These are phyloP conservation scores for Trichomonascus vanleenenianus DNA, from an alignment of 805 yeast genomes.

Conservation along the genomic window DNA sequence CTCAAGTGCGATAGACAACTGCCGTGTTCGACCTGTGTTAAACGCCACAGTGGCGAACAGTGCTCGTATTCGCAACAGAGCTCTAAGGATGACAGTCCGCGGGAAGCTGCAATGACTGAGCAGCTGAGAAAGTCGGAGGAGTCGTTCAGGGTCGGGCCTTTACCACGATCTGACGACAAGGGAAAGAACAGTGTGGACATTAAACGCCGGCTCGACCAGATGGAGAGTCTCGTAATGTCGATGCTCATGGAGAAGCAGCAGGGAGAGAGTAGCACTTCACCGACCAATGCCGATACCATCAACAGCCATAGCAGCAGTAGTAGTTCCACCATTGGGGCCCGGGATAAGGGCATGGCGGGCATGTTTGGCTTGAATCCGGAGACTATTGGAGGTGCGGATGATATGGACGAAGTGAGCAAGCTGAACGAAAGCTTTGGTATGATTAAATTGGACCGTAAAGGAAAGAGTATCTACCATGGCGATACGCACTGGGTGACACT, in stretches of 20 bases:
- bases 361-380: neutral
- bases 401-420: slow-evolving; percentile 7
- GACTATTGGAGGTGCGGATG: neutral
- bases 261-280: too few relatives aligned
- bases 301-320: neutral
- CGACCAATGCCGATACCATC: neutral
- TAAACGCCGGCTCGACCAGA: slow-evolving; percentile 22
- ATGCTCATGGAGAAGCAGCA: slow-evolving; percentile 11
- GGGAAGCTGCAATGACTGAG: neutral
- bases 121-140: too few relatives aligned
- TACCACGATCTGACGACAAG: neutral
- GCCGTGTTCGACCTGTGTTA: slow-evolving; percentile 28
- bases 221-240: slow-evolving; percentile 24
- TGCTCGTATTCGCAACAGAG: slow-evolving; percentile 12
- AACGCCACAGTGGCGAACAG: slow-evolving; percentile 16
- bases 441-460: slow-evolving; percentile 28
- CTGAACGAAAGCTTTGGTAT: slow-evolving; percentile 27
- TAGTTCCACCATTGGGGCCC: neutral
- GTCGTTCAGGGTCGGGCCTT: neutral
- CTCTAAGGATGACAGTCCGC: neutral
- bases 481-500: slow-evolving; percentile 30
- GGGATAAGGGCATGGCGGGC: neutral
- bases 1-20: slow-evolving; percentile 28
- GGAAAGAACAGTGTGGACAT: slow-evolving; percentile 14
- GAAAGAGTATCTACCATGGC: slow-evolving; percentile 28